Conservation (phyloP, 495 filamentous ascomycete genomes). For the Usnea hakonensis region DNA sequence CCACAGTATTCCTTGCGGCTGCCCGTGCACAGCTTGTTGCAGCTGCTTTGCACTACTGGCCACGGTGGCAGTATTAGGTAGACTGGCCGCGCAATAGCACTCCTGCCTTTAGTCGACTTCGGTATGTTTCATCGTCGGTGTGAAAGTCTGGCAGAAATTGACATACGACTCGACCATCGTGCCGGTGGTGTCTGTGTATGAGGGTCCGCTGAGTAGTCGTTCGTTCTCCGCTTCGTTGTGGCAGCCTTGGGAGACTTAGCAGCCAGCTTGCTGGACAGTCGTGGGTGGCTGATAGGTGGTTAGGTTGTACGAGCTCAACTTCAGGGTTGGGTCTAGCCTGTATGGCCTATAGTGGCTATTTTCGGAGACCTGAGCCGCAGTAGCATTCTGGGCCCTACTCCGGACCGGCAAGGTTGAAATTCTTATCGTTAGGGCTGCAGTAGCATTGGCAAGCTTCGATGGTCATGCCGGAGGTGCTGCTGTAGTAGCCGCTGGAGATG, state of each 20-base stretch:
- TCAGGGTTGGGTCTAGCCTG: background rate
- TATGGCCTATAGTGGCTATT: background rate
- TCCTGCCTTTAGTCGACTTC: background rate
- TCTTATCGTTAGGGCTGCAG: conserved; percentile 30
- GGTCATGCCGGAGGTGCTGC: conserved; percentile 34
- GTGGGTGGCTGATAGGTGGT: background rate
- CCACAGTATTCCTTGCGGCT: background rate
- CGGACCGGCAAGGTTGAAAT: conserved; percentile 27
- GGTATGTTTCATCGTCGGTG: background rate
- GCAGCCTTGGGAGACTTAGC: background rate
- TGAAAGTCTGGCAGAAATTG: background rate
- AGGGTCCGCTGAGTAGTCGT: background rate
- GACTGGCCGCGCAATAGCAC: background rate
- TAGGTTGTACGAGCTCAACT: background rate
- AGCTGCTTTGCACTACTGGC: background rate
- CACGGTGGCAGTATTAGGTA: background rate
- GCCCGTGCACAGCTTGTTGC: background rate
- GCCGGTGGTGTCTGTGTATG: background rate
- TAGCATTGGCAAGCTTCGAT: conserved; percentile 35
- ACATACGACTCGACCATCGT: background rate
- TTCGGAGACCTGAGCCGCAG: conserved; percentile 15
- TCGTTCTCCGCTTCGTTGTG: background rate
- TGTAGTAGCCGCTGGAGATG: conserved; percentile 26
- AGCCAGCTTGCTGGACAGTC: background rate
- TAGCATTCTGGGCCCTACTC: conserved; percentile 31